Percentiles rank a stretch among this genome's conserved stretches.
phyloP scores from a whole-genome alignment of 2,329 filamentous ascomycete species.

The Didymella sp. region DNA sequence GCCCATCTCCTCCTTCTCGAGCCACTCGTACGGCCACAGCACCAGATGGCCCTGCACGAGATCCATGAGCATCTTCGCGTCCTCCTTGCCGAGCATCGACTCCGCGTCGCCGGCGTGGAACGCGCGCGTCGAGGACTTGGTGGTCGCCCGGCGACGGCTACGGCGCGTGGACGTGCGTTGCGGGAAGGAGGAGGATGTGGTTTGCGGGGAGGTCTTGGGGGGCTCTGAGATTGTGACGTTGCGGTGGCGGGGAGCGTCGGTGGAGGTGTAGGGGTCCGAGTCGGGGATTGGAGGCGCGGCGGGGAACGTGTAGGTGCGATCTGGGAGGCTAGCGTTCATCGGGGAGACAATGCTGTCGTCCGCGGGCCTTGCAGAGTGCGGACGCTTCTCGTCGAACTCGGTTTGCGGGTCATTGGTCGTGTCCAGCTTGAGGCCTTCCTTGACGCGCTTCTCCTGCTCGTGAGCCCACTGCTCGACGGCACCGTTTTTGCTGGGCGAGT shows the following conservation, averaged over 20 bases:
- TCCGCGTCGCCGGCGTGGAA: constrained; percentile 72
- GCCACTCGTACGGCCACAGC: constrained; percentile 92
- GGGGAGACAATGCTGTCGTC: constrained; percentile 44
- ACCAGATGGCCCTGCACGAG: constrained; percentile 89
- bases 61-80: constrained; percentile 81
- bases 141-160: constrained; percentile 71
- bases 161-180: constrained; percentile 30
- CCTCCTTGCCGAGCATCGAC: constrained; percentile 69
- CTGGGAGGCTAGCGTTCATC: constrained; percentile 31
- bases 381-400: constrained; percentile 44
- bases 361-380: constrained; percentile 29
- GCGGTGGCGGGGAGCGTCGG: constrained; percentile 34
- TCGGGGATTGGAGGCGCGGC: constrained; percentile 45
- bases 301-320: constrained; percentile 41
- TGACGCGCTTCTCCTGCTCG: constrained; percentile 46
- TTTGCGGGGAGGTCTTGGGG: constrained; percentile 5
- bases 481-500: constrained; percentile 30
- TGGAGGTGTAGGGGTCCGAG: constrained; percentile 17
- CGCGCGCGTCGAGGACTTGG: constrained; percentile 70
- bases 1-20: constrained; percentile 83
- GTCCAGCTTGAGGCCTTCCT: constrained; percentile 28
- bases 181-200: constrained; percentile 20
- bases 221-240: constrained; percentile 49
- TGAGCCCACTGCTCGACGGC: constrained; percentile 50
- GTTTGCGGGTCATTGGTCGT: constrained; percentile 23